Base-by-base conservation (phyloP, 2,329 filamentous ascomycete genomes). In the Cytospora chrysosperma region DNA sequence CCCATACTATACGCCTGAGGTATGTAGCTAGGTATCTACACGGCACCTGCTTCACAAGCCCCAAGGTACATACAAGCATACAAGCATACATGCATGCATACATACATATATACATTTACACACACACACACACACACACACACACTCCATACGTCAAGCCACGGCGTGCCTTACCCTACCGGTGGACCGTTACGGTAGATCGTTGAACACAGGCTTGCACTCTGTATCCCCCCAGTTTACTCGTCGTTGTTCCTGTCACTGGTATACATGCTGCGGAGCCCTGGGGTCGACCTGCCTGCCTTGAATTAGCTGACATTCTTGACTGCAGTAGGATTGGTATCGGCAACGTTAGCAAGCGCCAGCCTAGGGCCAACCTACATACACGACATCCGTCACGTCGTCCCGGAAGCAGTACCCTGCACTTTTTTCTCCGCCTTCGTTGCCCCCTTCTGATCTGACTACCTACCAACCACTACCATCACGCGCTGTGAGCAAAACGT, bases 281-380 rank as follows among this genome's bases (percentile, higher is more conserved):
- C 24, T 13, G 13, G 24, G 7, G n/a, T n/a, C n/a, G n/a, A n/a
- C n/a, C 30, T n/a, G 58, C 58, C 51, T 30, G 32, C 50, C 57
- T 32, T 61, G 51, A 21, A n/a, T 54, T 49, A 61, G 58, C 58
- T 61, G 51, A 61, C 58, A 49, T 37, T 52, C 54, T 59, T 24
- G 32, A 47, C 54, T 61, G 58, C 37, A 54, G 53, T 49, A 58
- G 27, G 49, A 56, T 54, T 62, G 47, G 53, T 34, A 40, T 47
- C 43, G 50, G 53, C 49, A 54, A 49, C 30, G 49, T 28, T 32
- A 61, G 59, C 60, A 56, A 57, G 60, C 60, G 60, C 43, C 53
- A 32, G 60, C 30, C 53, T 34, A 57, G 54, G 43, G 56, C 47
- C 53, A 51, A 21, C 60, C 52, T 56, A 21, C 19, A 47, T 47